These are phyloP conservation scores for Colletotrichum trifolii DNA, from an alignment of 2,329 filamentous ascomycete species.

Conservation along the genomic window DNA sequence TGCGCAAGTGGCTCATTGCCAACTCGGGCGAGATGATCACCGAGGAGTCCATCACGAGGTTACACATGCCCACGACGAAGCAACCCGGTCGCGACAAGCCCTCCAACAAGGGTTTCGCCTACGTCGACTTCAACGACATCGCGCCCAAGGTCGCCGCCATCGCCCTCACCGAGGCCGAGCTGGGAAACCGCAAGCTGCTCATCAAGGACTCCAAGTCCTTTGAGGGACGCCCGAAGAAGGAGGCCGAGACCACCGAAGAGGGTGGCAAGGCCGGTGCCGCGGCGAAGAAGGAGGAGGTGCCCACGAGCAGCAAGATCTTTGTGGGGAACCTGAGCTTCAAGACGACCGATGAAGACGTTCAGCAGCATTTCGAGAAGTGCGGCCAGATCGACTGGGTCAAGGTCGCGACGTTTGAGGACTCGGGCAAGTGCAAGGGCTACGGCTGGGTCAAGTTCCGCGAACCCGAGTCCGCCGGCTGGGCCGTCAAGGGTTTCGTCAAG, in stretches of 20 bases:
- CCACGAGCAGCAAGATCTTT: constrained; percentile 84
- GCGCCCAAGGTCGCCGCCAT: constrained; percentile 81
- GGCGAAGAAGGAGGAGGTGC: constrained; percentile 48
- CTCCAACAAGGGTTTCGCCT: constrained; percentile 93
- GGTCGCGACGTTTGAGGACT: constrained; percentile 94
- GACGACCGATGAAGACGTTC: constrained; percentile 82
- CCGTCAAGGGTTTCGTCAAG: constrained; percentile 82
- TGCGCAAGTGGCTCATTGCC: constrained; percentile 83
- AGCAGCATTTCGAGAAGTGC: constrained; percentile 85
- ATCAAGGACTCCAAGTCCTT: constrained; percentile 95
- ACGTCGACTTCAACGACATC: constrained; percentile 86
- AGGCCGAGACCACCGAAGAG: constrained; percentile 48
- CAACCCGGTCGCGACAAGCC: constrained; percentile 56
- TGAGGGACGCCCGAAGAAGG: constrained; percentile 85
- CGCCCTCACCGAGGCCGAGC: constrained; percentile 84
- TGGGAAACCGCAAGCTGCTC: constrained; percentile 81
- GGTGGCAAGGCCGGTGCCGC: constrained; percentile 35
- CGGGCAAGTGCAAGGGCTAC: constrained; percentile 97
- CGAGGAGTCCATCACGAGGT: constrained; percentile 80
- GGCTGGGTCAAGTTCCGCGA: constrained; percentile 94
- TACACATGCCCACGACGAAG: constrained; percentile 80
- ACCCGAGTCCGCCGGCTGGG: constrained; percentile 75
- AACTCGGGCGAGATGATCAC: constrained; percentile 74
- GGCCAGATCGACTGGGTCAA: constrained; percentile 86
- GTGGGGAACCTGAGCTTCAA: constrained; percentile 90